A percentile compares a stretch with the other conserved stretches of the same genome.
Conservation (phyloP, 2,329 filamentous ascomycete genomes). For the Amylocarpus encephaloides region DNA sequence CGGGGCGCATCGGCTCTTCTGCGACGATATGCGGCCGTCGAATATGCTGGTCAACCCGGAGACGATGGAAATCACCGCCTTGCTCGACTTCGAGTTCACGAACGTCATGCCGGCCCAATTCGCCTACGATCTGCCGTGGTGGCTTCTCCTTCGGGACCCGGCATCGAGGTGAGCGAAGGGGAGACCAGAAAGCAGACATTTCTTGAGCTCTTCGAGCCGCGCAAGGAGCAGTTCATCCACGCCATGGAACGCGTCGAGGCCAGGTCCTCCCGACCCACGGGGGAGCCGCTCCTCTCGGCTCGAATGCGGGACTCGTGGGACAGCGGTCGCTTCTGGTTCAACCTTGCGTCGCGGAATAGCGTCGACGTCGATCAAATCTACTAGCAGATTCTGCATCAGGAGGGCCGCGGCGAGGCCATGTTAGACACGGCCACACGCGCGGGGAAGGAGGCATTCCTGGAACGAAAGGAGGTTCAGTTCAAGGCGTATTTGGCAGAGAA, state of each 20-base stretch:
- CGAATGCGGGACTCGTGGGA: slow-evolving; percentile 20
- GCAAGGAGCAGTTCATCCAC: slow-evolving; percentile 47
- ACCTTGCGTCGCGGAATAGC: slow-evolving; percentile 17
- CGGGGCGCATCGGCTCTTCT: slow-evolving; percentile 14
- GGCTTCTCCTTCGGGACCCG: slow-evolving; percentile 16
- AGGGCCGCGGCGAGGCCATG: too few species aligned
- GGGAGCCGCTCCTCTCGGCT: slow-evolving; percentile 11
- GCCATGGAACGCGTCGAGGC: slow-evolving; percentile 14
- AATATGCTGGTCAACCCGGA: slow-evolving; percentile 16
- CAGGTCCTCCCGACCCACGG: slow-evolving; percentile 10
- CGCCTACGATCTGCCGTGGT: slow-evolving; percentile 15
- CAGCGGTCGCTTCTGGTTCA: slow-evolving; percentile 21
- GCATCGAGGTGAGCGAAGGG: slow-evolving; percentile 13
- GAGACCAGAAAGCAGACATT: slow-evolving; percentile 43
- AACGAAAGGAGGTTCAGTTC: too few species aligned
- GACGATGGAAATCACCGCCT: slow-evolving; percentile 10
- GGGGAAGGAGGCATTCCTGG: too few species aligned
- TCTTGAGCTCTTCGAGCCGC: slow-evolving; percentile 77
- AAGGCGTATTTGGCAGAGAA: too few species aligned
- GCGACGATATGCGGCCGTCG: slow-evolving; percentile 16
- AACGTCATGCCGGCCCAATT: slow-evolving; percentile 17
- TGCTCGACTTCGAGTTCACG: slow-evolving; percentile 21
- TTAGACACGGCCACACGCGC: too few species aligned
- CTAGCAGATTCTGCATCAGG: slow-evolving; percentile 11
- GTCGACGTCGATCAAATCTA: slow-evolving; percentile 18